Evolutionary conservation across 371 early-diverging fungal species (phyloP).

Genomic region (Mucor piriformis): DNA sequence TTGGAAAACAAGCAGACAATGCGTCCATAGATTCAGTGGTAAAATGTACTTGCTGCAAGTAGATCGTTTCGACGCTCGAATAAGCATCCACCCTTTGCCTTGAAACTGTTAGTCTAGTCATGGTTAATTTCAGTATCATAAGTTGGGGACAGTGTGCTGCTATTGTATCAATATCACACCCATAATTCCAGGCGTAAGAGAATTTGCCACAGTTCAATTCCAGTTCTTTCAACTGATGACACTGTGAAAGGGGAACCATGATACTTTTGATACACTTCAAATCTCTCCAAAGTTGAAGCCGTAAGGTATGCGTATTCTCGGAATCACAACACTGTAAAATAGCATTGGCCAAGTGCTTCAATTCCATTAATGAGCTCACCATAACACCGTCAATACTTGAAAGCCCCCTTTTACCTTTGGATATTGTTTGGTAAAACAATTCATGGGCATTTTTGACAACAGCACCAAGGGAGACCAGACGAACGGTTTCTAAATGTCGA

Average conservation of each 20-base stretch:
- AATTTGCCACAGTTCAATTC: slow-evolving; percentile 10
- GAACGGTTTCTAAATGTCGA: neutral
- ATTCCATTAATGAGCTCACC: neutral
- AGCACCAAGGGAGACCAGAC: neutral
- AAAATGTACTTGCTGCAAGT: slow-evolving; percentile 7
- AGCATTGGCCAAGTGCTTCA: neutral
- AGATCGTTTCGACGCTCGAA: neutral
- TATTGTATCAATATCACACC: slow-evolving; percentile 16
- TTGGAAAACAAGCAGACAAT: slow-evolving; percentile 6
- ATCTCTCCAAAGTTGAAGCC: slow-evolving; percentile 13
- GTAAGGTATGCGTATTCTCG: neutral
- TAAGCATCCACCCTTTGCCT: neutral
- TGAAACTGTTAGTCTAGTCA: neutral
- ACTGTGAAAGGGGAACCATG: neutral
- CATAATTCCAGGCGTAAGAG: slow-evolving; percentile 13
- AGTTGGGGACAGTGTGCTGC: slow-evolving; percentile 4
- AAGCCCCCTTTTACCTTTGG: neutral
- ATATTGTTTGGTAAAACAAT: neutral
- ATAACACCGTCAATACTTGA: neutral
- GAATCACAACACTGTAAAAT: slow-evolving; percentile 4
- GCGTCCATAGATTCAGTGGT: slow-evolving; percentile 5
- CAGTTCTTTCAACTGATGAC: slow-evolving; percentile 1
- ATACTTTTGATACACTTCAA: neutral
- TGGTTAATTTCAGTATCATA: neutral
- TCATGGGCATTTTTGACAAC: neutral